Evolutionary conservation across 73 alveolate species (phyloP).

Genomic region (Effrenium voratum): DNA sequence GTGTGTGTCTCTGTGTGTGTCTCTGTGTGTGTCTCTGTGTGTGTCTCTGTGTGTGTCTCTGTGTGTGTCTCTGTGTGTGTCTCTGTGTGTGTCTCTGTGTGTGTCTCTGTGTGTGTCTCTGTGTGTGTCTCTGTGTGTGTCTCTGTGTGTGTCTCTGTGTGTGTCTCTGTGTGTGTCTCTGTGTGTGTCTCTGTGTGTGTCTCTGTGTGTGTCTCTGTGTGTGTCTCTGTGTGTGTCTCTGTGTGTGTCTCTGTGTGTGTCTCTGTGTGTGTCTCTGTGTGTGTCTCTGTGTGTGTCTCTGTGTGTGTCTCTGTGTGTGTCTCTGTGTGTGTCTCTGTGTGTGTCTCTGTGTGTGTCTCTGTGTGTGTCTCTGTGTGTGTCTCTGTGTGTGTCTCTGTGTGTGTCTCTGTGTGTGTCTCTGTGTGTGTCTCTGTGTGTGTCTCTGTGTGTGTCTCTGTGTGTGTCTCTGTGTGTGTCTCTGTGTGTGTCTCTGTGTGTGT

Average conservation of each 20-base stretch:
- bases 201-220: constrained; percentile 28
- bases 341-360: background rate
- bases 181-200: constrained; percentile 33
- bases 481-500: constrained; percentile 76
- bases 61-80: constrained; percentile 33
- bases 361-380: background rate
- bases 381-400: background rate
- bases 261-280: constrained; percentile 5
- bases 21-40: constrained; percentile 28
- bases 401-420: constrained; percentile 10
- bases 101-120: constrained; percentile 26
- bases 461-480: constrained; percentile 52
- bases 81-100: constrained; percentile 28
- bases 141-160: constrained; percentile 28
- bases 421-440: constrained; percentile 28
- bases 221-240: constrained; percentile 25
- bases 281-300: background rate
- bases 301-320: background rate
- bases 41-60: constrained; percentile 26
- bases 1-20: constrained; percentile 33
- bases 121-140: constrained; percentile 33
- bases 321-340: background rate
- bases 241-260: constrained; percentile 14
- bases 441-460: constrained; percentile 22
- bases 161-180: constrained; percentile 26